A percentile compares a stretch with the other conserved stretches of the same genome.
These are phyloP conservation scores for Globisporangium nunn DNA, from an alignment of 352 stramenopile genomes.

Conservation along the genomic window DNA sequence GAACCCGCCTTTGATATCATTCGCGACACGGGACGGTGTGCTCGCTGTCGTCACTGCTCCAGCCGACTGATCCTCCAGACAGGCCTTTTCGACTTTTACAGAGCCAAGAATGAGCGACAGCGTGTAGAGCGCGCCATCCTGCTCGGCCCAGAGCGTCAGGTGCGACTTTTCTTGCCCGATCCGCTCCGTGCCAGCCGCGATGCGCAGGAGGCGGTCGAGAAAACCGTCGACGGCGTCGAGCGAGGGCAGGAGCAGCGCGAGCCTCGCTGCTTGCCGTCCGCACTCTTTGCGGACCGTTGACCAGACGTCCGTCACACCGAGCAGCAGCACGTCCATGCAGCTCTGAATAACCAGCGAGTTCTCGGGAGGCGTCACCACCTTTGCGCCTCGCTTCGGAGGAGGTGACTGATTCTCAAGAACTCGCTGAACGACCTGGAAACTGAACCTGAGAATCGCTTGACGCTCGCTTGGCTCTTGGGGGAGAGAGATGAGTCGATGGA, in stretches of 20 bases:
- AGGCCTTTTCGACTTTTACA: conserved; percentile 15
- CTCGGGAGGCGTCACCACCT: background rate
- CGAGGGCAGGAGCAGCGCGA: conserved; percentile 24
- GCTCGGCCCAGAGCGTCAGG: conserved; percentile 29
- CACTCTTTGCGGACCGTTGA: conserved; percentile 58
- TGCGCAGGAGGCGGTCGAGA: conserved; percentile 31
- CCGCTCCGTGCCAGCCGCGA: conserved; percentile 19
- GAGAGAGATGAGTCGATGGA: background rate
- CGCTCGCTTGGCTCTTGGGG: background rate
- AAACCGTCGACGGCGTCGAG: conserved; percentile 29
- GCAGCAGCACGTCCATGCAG: conserved; percentile 23
- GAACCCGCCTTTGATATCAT: conserved; percentile 22
- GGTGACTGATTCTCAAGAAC: background rate
- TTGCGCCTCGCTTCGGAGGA: background rate
- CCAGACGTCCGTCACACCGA: conserved; percentile 60
- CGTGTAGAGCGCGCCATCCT: conserved; percentile 40
- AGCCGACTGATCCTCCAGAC: background rate
- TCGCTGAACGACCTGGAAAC: conserved; percentile 18
- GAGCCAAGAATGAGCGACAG: conserved; percentile 27
- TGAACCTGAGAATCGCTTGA: background rate
- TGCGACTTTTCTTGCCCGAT: conserved; percentile 19
- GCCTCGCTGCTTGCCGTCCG: conserved; percentile 12
- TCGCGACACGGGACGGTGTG: conserved; percentile 14
- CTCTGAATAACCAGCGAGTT: background rate
- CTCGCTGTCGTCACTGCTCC: background rate